Evolutionary conservation across 495 filamentous ascomycete genomes (phyloP).

Genomic region (Aspergillus kassunensis): DNA sequence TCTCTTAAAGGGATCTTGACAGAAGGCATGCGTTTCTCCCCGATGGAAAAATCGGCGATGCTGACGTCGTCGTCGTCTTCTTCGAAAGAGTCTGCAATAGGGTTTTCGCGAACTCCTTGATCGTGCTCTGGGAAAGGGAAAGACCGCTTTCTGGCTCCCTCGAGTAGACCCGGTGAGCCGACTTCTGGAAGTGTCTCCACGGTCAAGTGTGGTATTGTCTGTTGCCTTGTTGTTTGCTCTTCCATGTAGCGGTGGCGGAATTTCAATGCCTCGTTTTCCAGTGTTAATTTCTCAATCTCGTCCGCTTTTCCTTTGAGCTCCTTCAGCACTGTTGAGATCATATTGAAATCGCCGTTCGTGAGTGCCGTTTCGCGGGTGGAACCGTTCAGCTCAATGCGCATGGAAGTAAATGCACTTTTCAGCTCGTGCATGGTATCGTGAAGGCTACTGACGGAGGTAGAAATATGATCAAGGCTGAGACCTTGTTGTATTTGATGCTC

Average conservation of each 20-base stretch:
- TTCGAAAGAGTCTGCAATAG: slow-evolving; percentile 35
- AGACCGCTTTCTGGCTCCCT: slow-evolving; percentile 34
- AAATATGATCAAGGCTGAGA: slow-evolving; percentile 41
- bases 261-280: slow-evolving; percentile 45
- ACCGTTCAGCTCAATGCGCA: slow-evolving; percentile 41
- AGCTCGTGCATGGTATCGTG: slow-evolving; percentile 46
- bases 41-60: slow-evolving; percentile 28
- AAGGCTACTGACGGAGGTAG: slow-evolving; percentile 41
- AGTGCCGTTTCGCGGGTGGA: slow-evolving; percentile 21
- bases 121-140: slow-evolving; percentile 37
- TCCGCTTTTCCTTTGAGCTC: slow-evolving; percentile 44
- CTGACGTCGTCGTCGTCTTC: slow-evolving; percentile 28
- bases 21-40: slow-evolving; percentile 15
- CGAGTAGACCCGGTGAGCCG: slow-evolving; percentile 36
- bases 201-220: slow-evolving; percentile 1
- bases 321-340: slow-evolving; percentile 43
- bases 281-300: slow-evolving; percentile 43
- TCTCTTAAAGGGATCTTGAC: slow-evolving; percentile 27
- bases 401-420: slow-evolving; percentile 40
- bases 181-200: slow-evolving; percentile 30
- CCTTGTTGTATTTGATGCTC: slow-evolving; percentile 42
- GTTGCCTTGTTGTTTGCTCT: slow-evolving; percentile 23
- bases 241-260: slow-evolving; percentile 39
- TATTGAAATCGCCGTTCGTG: slow-evolving; percentile 29
- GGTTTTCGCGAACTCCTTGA: slow-evolving; percentile 20